These are phyloP conservation scores for Globisporangium emineosum DNA, from an alignment of 352 stramenopile genomes.

Conservation along the genomic window DNA sequence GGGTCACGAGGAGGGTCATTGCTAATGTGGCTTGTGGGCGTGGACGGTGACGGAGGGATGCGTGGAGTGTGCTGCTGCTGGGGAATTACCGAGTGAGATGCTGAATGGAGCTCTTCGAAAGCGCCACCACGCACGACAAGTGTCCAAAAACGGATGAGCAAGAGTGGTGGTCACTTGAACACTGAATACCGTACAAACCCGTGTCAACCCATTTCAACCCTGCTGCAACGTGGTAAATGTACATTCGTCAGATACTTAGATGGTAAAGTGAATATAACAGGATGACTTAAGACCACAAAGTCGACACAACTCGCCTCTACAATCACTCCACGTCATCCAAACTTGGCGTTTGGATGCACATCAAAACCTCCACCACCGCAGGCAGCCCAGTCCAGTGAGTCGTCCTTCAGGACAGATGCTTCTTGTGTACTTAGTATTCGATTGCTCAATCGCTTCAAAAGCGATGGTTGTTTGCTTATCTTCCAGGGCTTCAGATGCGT, in stretches of 20 bases:
- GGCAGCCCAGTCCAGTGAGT: not conserved
- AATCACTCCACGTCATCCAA: conserved; percentile 8
- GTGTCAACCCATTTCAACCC: not conserved
- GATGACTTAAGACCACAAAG: not conserved
- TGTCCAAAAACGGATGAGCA: not conserved
- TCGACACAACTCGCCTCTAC: not conserved
- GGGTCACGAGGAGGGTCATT: conserved; percentile 40
- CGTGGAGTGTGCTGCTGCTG: not conserved
- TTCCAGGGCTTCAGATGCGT: no score
- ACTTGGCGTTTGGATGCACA: conserved; percentile 4
- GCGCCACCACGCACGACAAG: not conserved
- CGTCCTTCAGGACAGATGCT: no score
- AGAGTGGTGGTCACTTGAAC: conserved; percentile 5
- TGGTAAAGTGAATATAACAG: not conserved
- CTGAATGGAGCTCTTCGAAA: not conserved
- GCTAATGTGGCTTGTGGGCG: not conserved
- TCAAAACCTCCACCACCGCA: no score
- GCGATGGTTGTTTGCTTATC: no score
- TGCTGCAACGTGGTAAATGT: not conserved
- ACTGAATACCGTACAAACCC: not conserved
- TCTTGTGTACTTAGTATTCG: no score
- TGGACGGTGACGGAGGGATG: not conserved
- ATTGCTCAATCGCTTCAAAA: no score
- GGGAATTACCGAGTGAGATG: not conserved
- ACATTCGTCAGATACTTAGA: not conserved